Conservation (phyloP, 805 yeast species). For the Yarrowia keelungensis region DNA sequence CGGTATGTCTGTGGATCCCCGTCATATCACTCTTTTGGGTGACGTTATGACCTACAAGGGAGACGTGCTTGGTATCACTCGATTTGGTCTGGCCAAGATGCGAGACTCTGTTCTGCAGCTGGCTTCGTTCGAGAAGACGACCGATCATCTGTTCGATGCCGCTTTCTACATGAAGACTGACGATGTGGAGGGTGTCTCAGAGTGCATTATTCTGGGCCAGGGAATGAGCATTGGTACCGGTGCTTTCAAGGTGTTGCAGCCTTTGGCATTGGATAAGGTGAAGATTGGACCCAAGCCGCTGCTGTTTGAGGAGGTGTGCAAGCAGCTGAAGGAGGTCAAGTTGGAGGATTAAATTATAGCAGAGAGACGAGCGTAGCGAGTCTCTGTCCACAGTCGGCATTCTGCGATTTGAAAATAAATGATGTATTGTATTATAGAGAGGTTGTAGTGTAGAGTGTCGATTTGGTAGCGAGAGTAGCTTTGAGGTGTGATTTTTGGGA, state of each 20-base stretch:
- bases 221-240: conserved; percentile 98
- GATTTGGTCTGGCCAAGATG: conserved; percentile 98
- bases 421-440: too few relatives aligned
- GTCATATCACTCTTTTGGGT: conserved; percentile 96
- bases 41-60: conserved; percentile 99
- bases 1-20: conserved; percentile 99
- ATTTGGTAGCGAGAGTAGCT: too few relatives aligned
- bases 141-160: conserved; percentile 98
- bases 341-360: conserved; percentile 6
- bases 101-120: conserved; percentile 96
- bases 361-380: too few relatives aligned
- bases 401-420: too few relatives aligned
- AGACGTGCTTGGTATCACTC: conserved; percentile 95
- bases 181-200: conserved; percentile 95
- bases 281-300: conserved; percentile 53
- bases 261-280: conserved; percentile 43
- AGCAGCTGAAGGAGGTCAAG: conserved; percentile 12
- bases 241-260: conserved; percentile 73
- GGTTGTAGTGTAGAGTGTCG: too few relatives aligned
- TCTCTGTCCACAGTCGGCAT: too few relatives aligned
- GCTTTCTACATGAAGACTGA: conserved; percentile 97
- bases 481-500: too few relatives aligned
- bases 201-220: conserved; percentile 96
- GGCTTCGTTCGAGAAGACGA: conserved; percentile 97
- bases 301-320: conserved; percentile 54